A percentile compares a stretch with the other conserved stretches of the same genome.
Evolutionary conservation across 2,329 filamentous ascomycete species (phyloP).

Genomic region (Talaromyces verruculosus): DNA sequence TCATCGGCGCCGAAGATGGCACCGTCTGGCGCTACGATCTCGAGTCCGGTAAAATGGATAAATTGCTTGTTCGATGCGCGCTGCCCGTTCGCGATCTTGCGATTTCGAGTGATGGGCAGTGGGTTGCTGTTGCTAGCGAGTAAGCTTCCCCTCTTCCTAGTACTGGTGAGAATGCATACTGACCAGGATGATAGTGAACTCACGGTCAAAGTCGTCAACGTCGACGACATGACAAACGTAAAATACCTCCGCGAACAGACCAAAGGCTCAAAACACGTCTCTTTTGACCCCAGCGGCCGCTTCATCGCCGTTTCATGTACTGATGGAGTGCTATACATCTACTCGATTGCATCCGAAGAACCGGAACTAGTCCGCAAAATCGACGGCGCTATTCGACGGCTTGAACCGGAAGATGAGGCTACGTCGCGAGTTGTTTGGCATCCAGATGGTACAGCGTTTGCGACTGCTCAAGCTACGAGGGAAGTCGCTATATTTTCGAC

Average conservation of each 20-base stretch:
- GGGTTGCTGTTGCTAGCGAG: slow-evolving; percentile 96
- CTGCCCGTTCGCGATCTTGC: slow-evolving; percentile 83
- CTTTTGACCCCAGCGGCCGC: slow-evolving; percentile 78
- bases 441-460: slow-evolving; percentile 89
- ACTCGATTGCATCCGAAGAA: slow-evolving; percentile 74
- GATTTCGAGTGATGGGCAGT: slow-evolving; percentile 75
- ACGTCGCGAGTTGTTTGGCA: slow-evolving; percentile 83
- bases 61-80: slow-evolving; percentile 78
- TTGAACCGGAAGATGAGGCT: slow-evolving; percentile 74
- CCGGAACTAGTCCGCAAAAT: slow-evolving; percentile 80
- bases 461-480: slow-evolving; percentile 75
- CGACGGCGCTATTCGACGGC: slow-evolving; percentile 76
- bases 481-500: slow-evolving; percentile 86
- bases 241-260: slow-evolving; percentile 79
- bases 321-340: slow-evolving; percentile 87
- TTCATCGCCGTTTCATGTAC: slow-evolving; percentile 79
- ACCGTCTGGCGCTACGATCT: slow-evolving; percentile 94
- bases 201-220: slow-evolving; percentile 83
- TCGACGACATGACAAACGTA: slow-evolving; percentile 72
- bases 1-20: slow-evolving; percentile 89
- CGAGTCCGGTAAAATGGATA: slow-evolving; percentile 66
- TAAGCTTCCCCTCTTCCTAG: slow-evolving; percentile 38
- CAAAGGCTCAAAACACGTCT: slow-evolving; percentile 85
- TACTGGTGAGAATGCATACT: background rate
- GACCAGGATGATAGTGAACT: slow-evolving; percentile 58